Percentiles rank a stretch among this genome's conserved stretches.
These are phyloP conservation scores for Synchytrium microbalum DNA, from an alignment of 371 early-diverging fungal genomes.

Conservation along the genomic window DNA sequence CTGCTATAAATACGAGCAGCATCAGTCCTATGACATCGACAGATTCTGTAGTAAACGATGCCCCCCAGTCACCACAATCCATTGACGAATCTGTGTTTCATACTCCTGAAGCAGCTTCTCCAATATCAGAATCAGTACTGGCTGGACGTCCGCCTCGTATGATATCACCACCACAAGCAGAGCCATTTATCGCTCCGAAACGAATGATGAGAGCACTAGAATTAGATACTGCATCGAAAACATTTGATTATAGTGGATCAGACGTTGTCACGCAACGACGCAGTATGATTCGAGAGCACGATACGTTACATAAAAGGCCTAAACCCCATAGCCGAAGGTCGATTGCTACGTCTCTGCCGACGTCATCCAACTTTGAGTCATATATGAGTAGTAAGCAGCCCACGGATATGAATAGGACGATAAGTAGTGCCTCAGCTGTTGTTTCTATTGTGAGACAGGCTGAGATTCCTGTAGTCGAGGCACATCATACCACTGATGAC, in stretches of 20 bases:
- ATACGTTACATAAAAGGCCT: background rate
- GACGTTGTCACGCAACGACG: background rate
- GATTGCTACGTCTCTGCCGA: background rate
- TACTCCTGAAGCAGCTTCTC: background rate
- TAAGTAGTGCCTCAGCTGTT: background rate
- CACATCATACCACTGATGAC: too few relatives aligned
- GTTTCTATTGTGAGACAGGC: background rate
- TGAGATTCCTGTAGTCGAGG: too few relatives aligned
- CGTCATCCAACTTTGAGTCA: background rate
- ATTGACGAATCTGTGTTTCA: background rate
- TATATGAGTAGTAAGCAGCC: too few relatives aligned
- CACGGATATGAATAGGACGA: too few relatives aligned
- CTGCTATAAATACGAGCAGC: background rate
- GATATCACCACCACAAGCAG: background rate
- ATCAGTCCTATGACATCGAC: background rate
- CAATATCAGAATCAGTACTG: background rate
- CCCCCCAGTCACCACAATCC: background rate
- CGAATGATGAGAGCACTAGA: background rate
- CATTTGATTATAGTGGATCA: background rate
- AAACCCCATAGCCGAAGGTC: background rate
- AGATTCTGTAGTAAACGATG: background rate
- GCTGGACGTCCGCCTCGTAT: background rate
- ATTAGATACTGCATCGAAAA: background rate
- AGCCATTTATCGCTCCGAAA: background rate
- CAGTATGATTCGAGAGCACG: background rate